Percentiles rank a stretch among this genome's conserved stretches.
These are phyloP conservation scores for Kuraishia hungarica DNA, from an alignment of 805 yeast genomes.

Conservation along the genomic window DNA sequence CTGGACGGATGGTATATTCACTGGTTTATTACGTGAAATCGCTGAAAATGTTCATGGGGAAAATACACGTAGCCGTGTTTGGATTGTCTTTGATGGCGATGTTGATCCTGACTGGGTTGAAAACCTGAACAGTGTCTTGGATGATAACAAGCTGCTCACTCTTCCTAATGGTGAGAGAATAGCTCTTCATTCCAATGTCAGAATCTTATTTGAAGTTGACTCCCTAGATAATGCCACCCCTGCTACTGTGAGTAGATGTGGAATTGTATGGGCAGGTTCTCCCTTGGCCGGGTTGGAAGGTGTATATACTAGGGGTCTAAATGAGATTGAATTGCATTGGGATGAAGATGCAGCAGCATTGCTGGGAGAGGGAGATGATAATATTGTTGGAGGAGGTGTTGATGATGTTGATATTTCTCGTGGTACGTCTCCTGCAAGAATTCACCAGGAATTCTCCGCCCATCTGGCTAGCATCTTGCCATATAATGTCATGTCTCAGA, in stretches of 20 bases:
- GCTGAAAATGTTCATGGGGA: slow-evolving; percentile 54
- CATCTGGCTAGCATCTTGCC: not conserved
- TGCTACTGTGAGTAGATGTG: slow-evolving; percentile 91
- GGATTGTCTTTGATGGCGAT: slow-evolving; percentile 90
- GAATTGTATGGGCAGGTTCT: slow-evolving; percentile 58
- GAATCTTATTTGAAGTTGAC: slow-evolving; percentile 72
- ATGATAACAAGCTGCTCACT: slow-evolving; percentile 76
- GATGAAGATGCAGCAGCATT: not conserved
- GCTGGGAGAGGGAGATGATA: not conserved
- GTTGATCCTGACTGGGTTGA: slow-evolving; percentile 94
- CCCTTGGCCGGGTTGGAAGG: not conserved
- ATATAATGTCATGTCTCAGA: not conserved
- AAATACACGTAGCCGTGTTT: slow-evolving; percentile 34
- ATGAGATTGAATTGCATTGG: not conserved
- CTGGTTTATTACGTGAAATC: slow-evolving; percentile 54
- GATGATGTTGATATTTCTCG: not conserved
- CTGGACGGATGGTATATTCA: slow-evolving; percentile 86
- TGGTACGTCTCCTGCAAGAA: not conserved
- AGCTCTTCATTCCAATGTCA: slow-evolving; percentile 52
- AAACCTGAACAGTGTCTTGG: slow-evolving; percentile 80
- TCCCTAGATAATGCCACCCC: slow-evolving; percentile 63
- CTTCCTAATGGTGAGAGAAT: slow-evolving; percentile 87
- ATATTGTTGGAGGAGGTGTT: not conserved
- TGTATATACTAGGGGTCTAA: not conserved
- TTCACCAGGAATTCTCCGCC: not conserved